phyloP scores from a whole-genome alignment of 192 early-diverging fungal genomes.

The Spinellus fusiger region DNA sequence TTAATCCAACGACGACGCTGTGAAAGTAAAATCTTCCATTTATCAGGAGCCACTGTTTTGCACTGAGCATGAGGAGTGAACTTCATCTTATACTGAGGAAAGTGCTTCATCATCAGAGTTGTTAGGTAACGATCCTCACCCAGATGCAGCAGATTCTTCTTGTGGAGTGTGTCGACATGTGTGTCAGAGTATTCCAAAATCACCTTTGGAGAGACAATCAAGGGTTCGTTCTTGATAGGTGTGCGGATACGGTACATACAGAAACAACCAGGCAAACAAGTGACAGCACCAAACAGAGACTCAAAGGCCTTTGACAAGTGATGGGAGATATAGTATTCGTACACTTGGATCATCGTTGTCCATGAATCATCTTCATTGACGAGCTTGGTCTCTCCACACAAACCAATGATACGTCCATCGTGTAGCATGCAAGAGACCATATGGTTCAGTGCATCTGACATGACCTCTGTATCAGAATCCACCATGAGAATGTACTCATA shows the following conservation, averaged over 20 bases:
- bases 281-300: constrained; percentile 75
- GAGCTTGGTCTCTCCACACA: constrained; percentile 93
- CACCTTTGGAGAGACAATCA: constrained; percentile 76
- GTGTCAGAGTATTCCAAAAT: constrained; percentile 87
- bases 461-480: constrained; percentile 79
- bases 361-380: constrained; percentile 86
- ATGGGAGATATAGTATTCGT: constrained; percentile 89
- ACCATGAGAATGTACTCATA: constrained; percentile 79
- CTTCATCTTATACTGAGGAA: constrained; percentile 89
- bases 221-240: constrained; percentile 57
- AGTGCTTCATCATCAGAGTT: constrained; percentile 95
- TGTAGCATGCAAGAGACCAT: constrained; percentile 80
- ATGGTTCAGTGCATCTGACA: constrained; percentile 80
- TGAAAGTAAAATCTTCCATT: constrained; percentile 83
- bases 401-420: constrained; percentile 75
- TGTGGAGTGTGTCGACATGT: constrained; percentile 90
- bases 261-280: constrained; percentile 82
- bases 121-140: constrained; percentile 98
- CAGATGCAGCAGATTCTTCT: constrained; percentile 93
- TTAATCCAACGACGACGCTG: constrained; percentile 99
- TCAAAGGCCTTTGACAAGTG: constrained; percentile 88
- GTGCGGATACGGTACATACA: constrained; percentile 81
- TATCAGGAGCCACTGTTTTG: constrained; percentile 86
- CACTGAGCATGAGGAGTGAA: constrained; percentile 90
- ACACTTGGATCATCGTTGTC: constrained; percentile 97